Evolutionary conservation across 495 filamentous ascomycete species (phyloP).

Genomic region (Podospora anserina): DNA sequence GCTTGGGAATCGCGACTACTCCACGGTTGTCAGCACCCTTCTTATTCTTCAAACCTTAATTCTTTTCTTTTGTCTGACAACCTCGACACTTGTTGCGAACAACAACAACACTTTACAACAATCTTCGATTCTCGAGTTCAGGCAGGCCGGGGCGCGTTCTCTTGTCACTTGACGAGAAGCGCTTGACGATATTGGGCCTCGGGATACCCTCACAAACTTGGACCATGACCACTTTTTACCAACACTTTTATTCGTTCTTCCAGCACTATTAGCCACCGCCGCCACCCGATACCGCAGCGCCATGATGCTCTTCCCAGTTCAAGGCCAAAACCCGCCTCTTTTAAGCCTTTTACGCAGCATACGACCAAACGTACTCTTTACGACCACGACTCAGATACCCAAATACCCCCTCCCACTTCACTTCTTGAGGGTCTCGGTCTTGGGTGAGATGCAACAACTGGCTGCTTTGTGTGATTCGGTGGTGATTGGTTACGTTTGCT

Average conservation of each 20-base stretch:
- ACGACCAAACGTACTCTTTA: constrained; percentile 1
- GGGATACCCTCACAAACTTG: constrained; percentile 6
- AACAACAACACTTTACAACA: background rate
- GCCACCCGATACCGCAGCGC: background rate
- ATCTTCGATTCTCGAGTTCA: constrained; percentile 13
- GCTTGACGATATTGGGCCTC: constrained; percentile 6
- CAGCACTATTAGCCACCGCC: background rate
- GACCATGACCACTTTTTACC: constrained; percentile 2
- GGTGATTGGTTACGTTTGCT: background rate
- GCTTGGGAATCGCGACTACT: constrained; percentile 8
- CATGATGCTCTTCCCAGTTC: background rate
- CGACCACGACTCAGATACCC: constrained; percentile 2
- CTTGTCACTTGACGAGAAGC: background rate
- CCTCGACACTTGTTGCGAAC: background rate
- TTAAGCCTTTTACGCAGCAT: background rate
- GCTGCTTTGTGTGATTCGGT: background rate
- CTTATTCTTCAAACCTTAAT: constrained; percentile 7
- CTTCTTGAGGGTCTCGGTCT: constrained; percentile 5
- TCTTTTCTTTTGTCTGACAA: constrained; percentile 14
- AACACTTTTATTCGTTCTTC: constrained; percentile 4
- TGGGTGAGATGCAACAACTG: background rate
- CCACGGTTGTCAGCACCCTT: constrained; percentile 6
- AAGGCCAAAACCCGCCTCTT: background rate
- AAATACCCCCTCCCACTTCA: background rate
- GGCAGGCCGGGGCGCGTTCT: constrained; percentile 13